These are phyloP conservation scores for Gossypium arboreum DNA, from an alignment of 345 rosid genomes.

Conservation along the genomic window DNA sequence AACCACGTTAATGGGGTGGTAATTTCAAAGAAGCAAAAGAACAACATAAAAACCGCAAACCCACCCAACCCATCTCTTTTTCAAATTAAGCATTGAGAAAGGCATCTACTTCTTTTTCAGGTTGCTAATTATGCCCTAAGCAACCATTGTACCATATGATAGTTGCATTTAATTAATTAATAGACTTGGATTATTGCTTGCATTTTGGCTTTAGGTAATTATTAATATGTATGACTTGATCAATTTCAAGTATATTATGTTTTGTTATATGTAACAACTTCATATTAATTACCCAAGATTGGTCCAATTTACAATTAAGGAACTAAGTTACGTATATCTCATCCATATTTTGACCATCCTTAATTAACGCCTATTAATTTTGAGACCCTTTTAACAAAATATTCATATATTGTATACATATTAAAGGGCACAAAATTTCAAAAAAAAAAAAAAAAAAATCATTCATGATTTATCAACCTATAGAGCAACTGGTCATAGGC, in stretches of 20 bases:
- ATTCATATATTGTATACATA: background rate
- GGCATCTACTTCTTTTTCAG: constrained; percentile 17
- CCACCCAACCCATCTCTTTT: constrained; percentile 7
- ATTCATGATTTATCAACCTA: background rate
- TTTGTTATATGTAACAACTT: background rate
- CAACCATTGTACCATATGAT: too few relatives aligned
- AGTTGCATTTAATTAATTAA: too few relatives aligned
- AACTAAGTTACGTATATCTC: too few relatives aligned
- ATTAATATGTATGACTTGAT: too few relatives aligned
- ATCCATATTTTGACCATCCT: background rate
- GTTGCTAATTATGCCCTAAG: background rate
- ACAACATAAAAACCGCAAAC: constrained; percentile 19
- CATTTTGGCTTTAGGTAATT: too few relatives aligned
- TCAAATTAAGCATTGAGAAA: background rate
- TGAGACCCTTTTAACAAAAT: background rate
- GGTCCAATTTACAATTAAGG: too few relatives aligned
- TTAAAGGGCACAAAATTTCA: background rate
- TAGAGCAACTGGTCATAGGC: background rate
- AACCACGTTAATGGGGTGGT: constrained; percentile 16
- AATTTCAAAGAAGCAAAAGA: constrained; percentile 17
- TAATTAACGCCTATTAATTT: background rate
- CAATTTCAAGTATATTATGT: too few relatives aligned
- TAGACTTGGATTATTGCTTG: too few relatives aligned
- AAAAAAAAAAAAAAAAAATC: background rate
- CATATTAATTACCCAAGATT: too few relatives aligned